A percentile compares a stretch with the other conserved stretches of the same genome.
phyloP scores from a whole-genome alignment of 1,139 yeast species.

The Sugiyamaella grinbergsii region DNA sequence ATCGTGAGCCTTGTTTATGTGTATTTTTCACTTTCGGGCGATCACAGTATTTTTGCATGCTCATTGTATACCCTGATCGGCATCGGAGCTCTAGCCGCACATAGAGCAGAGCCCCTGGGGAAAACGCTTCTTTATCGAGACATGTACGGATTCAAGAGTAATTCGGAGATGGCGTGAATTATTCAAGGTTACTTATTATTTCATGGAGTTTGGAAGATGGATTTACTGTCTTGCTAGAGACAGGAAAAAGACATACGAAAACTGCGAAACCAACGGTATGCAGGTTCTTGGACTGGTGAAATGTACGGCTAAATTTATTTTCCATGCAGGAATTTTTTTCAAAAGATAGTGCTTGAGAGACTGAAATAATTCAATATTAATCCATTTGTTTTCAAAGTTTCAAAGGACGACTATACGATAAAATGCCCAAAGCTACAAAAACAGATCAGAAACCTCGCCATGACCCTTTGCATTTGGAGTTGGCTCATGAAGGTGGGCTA shows the following conservation, averaged over 20 bases:
- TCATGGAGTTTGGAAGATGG: too few relatives aligned
- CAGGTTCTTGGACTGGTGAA: not conserved
- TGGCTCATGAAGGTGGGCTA: constrained; percentile 71
- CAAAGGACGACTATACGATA: not conserved
- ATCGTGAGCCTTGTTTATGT: constrained; percentile 8
- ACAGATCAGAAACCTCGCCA: constrained; percentile 50
- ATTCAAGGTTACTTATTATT: too few relatives aligned
- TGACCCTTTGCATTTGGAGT: constrained; percentile 77
- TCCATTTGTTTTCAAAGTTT: not conserved
- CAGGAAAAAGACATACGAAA: too few relatives aligned
- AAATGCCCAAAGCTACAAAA: constrained; percentile 40
- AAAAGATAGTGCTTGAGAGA: not conserved
- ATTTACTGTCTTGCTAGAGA: too few relatives aligned
- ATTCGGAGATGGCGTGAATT: too few relatives aligned
- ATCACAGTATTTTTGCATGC: not conserved
- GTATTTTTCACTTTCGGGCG: constrained; percentile 12
- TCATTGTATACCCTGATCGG: not conserved
- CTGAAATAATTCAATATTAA: too few relatives aligned
- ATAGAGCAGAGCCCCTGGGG: not conserved
- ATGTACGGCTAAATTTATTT: constrained; percentile 16
- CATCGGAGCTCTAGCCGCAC: constrained; percentile 4
- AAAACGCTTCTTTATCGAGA: too few relatives aligned
- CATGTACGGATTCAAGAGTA: too few relatives aligned
- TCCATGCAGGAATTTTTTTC: constrained; percentile 6
- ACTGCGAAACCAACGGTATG: not conserved